Conservation (phyloP, 2,329 filamentous ascomycete species). For the Scopulariopsis brevicaulis region DNA sequence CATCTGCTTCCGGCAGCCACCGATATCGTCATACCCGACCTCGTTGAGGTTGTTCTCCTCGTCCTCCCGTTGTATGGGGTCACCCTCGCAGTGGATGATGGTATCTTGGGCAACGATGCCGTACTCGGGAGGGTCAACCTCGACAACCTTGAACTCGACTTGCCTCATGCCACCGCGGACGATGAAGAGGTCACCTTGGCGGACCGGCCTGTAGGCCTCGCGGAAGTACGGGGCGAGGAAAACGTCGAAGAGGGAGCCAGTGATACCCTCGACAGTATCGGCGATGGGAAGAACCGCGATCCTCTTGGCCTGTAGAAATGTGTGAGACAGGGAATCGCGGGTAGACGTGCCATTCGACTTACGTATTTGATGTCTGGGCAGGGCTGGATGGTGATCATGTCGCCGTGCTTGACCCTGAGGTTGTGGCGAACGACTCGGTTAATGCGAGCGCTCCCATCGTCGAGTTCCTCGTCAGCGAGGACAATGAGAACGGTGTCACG, state of each 20-base stretch:
- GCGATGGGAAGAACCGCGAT: slow-evolving; percentile 97
- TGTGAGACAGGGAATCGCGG: background rate
- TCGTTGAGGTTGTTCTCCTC: slow-evolving; percentile 99
- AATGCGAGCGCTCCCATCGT: slow-evolving; percentile 93
- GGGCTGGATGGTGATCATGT: slow-evolving; percentile 92
- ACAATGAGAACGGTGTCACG: slow-evolving; percentile 99
- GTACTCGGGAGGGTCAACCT: slow-evolving; percentile 96
- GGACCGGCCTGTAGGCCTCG: slow-evolving; percentile 93
- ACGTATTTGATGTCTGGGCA: slow-evolving; percentile 99
- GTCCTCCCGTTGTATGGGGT: slow-evolving; percentile 89
- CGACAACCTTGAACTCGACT: slow-evolving; percentile 98
- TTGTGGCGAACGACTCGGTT: slow-evolving; percentile 99
- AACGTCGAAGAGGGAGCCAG: slow-evolving; percentile 95
- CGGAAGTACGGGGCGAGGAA: slow-evolving; percentile 99
- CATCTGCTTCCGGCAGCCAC: slow-evolving; percentile 99
- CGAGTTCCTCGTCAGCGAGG: slow-evolving; percentile 91
- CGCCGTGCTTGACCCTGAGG: slow-evolving; percentile 94
- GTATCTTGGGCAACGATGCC: slow-evolving; percentile 98
- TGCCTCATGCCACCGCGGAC: slow-evolving; percentile 97
- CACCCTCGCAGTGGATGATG: slow-evolving; percentile 96
- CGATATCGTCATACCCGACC: slow-evolving; percentile 98
- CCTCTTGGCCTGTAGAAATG: slow-evolving; percentile 68
- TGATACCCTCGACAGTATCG: slow-evolving; percentile 95
- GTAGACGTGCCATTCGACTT: slow-evolving; percentile 26
- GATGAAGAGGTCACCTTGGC: slow-evolving; percentile 96